A percentile compares a stretch with the other conserved stretches of the same genome.
Conservation (phyloP, 805 yeast species). For the Metschnikowia orientalis region DNA sequence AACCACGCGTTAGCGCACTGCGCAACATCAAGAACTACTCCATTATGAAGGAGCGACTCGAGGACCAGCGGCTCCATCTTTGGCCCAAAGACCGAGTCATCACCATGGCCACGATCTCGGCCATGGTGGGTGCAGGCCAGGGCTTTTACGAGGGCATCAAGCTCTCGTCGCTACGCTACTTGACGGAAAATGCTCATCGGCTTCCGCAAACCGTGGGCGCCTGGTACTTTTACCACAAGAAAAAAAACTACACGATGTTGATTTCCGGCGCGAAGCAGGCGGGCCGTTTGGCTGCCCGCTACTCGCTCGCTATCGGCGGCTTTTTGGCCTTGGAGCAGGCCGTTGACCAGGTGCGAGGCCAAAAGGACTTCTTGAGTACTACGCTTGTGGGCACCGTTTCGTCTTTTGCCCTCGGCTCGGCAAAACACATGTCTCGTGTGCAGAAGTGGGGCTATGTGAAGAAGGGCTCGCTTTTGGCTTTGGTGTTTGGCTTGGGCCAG, state of each 20-base stretch:
- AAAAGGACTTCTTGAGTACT: slow-evolving; percentile 60
- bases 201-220: slow-evolving; percentile 74
- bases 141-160: slow-evolving; percentile 63
- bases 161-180: slow-evolving; percentile 50
- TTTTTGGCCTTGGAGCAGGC: slow-evolving; percentile 60
- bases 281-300: slow-evolving; percentile 30
- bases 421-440: slow-evolving; percentile 37
- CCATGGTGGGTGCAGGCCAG: slow-evolving; percentile 41
- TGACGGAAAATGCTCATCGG: slow-evolving; percentile 80
- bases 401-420: slow-evolving; percentile 50
- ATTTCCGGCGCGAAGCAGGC: slow-evolving; percentile 51
- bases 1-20: too few relatives aligned
- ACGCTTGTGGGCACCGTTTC: slow-evolving; percentile 49
- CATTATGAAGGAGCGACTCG: slow-evolving; percentile 69
- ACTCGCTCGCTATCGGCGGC: slow-evolving; percentile 41
- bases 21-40: too few relatives aligned
- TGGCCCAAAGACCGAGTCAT: slow-evolving; percentile 44
- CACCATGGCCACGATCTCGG: slow-evolving; percentile 34
- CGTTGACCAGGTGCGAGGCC: slow-evolving; percentile 48
- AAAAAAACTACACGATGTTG: slow-evolving; percentile 72
- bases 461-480: slow-evolving; percentile 57
- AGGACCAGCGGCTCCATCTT: slow-evolving; percentile 45
- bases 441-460: slow-evolving; percentile 42
- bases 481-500: slow-evolving; percentile 59
- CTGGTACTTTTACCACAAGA: slow-evolving; percentile 84